Conservation (phyloP, 192 early-diverging fungal species). For the Allomyces macrogynus region DNA sequence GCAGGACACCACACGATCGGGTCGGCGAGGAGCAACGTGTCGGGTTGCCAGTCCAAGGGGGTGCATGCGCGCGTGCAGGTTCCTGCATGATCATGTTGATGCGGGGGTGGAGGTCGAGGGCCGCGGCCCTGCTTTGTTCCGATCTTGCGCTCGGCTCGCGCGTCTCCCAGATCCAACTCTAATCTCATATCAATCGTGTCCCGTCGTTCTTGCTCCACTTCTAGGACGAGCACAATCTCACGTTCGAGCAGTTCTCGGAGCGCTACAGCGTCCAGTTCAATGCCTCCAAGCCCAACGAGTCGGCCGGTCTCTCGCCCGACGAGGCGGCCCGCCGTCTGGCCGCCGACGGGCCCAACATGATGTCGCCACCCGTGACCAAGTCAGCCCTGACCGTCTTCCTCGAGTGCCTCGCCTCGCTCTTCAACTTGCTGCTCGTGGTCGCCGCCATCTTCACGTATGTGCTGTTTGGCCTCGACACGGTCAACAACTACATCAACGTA, state of each 20-base stretch:
- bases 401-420: conserved; percentile 49
- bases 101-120: too few species aligned
- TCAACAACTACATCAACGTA: conserved; percentile 30
- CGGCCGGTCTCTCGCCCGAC: conserved; percentile 38
- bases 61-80: too few species aligned
- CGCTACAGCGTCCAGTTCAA: conserved; percentile 29
- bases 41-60: too few species aligned
- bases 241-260: conserved; percentile 27
- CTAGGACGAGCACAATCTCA: conserved; percentile 38
- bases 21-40: too few species aligned
- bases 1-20: too few species aligned
- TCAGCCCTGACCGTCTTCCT: conserved; percentile 56
- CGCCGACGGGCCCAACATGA: conserved; percentile 59
- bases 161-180: too few species aligned
- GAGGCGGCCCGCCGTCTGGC: conserved; percentile 43
- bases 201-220: too few species aligned
- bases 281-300: conserved; percentile 37
- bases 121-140: too few species aligned
- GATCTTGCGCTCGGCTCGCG: too few species aligned
- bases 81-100: too few species aligned
- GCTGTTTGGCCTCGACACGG: conserved; percentile 53
- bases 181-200: too few species aligned
- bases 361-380: conserved; percentile 69
- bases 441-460: conserved; percentile 66
- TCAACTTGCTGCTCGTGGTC: conserved; percentile 74